phyloP scores from a whole-genome alignment of 2,329 filamentous ascomycete species.

The Stachybotrys chlorohalonatus region DNA sequence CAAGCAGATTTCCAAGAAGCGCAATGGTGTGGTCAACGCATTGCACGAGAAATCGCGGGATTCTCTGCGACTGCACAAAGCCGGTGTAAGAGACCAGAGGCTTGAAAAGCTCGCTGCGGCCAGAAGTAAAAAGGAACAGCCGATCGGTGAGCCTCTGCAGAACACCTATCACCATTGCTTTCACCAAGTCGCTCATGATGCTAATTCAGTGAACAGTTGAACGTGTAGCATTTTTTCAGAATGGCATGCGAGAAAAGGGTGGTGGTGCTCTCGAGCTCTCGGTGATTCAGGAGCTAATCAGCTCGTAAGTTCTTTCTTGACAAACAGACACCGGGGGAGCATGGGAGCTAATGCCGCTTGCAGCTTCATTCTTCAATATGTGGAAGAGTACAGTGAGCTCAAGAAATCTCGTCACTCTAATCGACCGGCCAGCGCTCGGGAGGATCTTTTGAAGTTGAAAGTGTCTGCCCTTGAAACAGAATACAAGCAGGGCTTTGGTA shows the following conservation, averaged over 20 bases:
- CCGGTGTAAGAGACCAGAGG: conserved; percentile 72
- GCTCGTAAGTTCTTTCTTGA: conserved; percentile 35
- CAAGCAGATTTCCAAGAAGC: conserved; percentile 87
- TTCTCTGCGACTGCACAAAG: conserved; percentile 70
- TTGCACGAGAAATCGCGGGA: conserved; percentile 87
- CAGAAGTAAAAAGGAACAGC: conserved; percentile 64
- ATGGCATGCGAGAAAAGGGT: conserved; percentile 44
- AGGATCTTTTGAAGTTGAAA: conserved; percentile 67
- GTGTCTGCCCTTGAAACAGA: conserved; percentile 67
- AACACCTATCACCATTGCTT: neutral
- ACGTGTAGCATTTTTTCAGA: conserved; percentile 56
- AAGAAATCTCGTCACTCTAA: conserved; percentile 68
- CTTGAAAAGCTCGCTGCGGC: conserved; percentile 63
- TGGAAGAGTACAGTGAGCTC: conserved; percentile 58
- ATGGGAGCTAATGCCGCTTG: conserved; percentile 11
- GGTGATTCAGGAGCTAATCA: conserved; percentile 52
- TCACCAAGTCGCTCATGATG: conserved; percentile 3
- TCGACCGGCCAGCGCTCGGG: conserved; percentile 65
- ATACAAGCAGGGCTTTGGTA: conserved; percentile 74
- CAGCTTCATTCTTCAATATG: conserved; percentile 58
- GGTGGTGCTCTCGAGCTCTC: conserved; percentile 40
- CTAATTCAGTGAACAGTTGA: conserved; percentile 15
- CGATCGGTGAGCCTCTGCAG: conserved; percentile 47
- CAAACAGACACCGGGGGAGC: conserved; percentile 3
- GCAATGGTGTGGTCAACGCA: conserved; percentile 59